Evolutionary conservation across 257 asterid species (phyloP).

Genomic region (Echites panduratus): DNA sequence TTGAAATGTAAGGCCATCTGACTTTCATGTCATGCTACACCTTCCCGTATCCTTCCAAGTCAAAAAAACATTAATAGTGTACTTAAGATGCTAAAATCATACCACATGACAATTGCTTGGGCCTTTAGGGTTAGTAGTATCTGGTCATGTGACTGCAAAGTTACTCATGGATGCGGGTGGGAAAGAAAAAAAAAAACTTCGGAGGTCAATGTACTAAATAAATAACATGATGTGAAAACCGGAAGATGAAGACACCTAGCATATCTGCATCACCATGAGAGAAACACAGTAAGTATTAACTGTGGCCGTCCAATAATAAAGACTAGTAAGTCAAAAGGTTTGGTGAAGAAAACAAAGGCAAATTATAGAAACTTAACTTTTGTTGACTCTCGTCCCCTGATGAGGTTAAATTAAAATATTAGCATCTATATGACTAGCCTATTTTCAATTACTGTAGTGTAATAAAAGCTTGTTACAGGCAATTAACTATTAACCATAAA

Average conservation of each 20-base stretch:
- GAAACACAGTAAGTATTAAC: not conserved
- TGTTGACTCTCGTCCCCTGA: constrained; percentile 11
- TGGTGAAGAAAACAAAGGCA: constrained; percentile 23
- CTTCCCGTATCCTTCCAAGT: constrained; percentile 2
- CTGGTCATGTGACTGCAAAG: constrained; percentile 22
- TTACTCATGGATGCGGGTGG: constrained; percentile 24
- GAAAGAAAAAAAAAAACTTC: constrained; percentile 15
- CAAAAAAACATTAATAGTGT: constrained; percentile 16
- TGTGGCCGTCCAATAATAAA: constrained; percentile 6
- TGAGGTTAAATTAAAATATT: constrained; percentile 7
- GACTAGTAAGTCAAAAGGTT: constrained; percentile 22
- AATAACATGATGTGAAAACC: not conserved
- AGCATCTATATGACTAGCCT: not conserved
- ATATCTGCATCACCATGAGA: not conserved
- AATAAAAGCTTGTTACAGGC: not conserved
- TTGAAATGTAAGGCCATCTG: constrained; percentile 7
- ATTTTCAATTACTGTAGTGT: not conserved
- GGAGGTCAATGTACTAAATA: constrained; percentile 16
- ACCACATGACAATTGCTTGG: constrained; percentile 15
- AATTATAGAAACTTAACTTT: not conserved
- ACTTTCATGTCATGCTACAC: constrained; percentile 19
- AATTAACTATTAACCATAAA: not conserved
- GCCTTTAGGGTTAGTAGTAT: constrained; percentile 18
- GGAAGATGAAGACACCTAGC: constrained; percentile 6
- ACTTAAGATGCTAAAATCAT: constrained; percentile 4